Base-by-base conservation (phyloP, 2,329 filamentous ascomycete species). In the Septoria petroselini region DNA sequence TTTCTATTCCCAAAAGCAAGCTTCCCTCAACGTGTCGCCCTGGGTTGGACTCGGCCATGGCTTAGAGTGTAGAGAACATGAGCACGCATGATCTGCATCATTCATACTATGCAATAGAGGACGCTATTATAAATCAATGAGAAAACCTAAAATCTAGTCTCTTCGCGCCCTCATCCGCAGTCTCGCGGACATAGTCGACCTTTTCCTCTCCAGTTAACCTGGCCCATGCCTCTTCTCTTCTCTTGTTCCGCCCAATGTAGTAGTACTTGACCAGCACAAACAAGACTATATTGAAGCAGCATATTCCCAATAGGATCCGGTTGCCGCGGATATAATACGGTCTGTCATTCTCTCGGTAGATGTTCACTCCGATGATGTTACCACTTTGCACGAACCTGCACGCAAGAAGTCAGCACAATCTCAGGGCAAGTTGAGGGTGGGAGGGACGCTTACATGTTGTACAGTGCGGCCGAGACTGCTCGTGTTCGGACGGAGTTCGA, bases 291-390 rank as follows among this genome's bases (percentile, higher is more conserved):
- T 68, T 68, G 15, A 61, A 50, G 27, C 65, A 55, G 14, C 53
- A 56, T 8, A 69, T 62, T 1, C 55, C 62, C 2, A 70, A 44
- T 8, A 70, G 37, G 1, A 62, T 59, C 6, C 52, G 54, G 43
- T 76, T 75, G 2, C 73, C 73, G 0, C 71, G 66, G 5, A 68
- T 65, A 46, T 73, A 76, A 6, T 70, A 62, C 1, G 73, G 75
- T 44, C 66, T 65, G 41, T 77, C 72, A 48, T 77, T 68, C 50
- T 69, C 63, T 11, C 75, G 70, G 59, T 77, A 78, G 41, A 78
- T 75, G 42, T 77, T 74, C 0, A 69, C 68, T 3, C 67, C 67
- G 33, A 75, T 71, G 30, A 77, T 73, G 19, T 71, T 71, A 23
- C 72, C 72, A 1, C 72, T 61, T 58, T 79, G 75, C 1, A 60